Evolutionary conservation across 306 rosid species (phyloP).

Genomic region (Dryas drummondii): DNA sequence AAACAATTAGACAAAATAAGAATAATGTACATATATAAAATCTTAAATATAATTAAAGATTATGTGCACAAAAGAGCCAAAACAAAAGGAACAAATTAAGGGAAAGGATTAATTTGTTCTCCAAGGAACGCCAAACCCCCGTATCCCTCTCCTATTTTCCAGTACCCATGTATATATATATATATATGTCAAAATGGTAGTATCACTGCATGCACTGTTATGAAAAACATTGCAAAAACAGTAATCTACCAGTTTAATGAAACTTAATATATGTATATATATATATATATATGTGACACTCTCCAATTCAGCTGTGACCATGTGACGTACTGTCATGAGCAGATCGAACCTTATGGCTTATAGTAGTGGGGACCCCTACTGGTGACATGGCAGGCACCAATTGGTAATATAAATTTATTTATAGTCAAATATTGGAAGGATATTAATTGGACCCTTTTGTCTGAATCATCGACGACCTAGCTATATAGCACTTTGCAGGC

Average conservation of each 20-base stretch:
- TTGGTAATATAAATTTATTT: neutral
- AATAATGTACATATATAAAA: too few relatives aligned
- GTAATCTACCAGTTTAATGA: neutral
- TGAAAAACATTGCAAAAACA: neutral
- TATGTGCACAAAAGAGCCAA: neutral
- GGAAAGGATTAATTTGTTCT: neutral
- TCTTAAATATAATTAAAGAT: too few relatives aligned
- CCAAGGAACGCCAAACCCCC: neutral
- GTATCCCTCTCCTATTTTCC: neutral
- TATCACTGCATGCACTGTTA: neutral
- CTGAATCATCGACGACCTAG: conserved; percentile 10
- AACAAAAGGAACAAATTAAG: neutral
- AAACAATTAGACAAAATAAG: too few relatives aligned
- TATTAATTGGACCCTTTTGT: neutral
- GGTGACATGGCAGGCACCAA: conserved; percentile 17
- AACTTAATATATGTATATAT: neutral
- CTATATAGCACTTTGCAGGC: conserved; percentile 26
- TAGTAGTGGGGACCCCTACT: neutral
- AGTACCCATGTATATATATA: neutral
- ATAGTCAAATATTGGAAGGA: neutral
- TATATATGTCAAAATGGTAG: neutral
- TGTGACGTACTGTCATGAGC: too few relatives aligned
- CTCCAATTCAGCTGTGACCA: too few relatives aligned
- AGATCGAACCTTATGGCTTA: too few relatives aligned
- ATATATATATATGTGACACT: too few relatives aligned